Conservation (phyloP, 1,284 basidiomycete genomes). For the Schizophyllum amplum region DNA sequence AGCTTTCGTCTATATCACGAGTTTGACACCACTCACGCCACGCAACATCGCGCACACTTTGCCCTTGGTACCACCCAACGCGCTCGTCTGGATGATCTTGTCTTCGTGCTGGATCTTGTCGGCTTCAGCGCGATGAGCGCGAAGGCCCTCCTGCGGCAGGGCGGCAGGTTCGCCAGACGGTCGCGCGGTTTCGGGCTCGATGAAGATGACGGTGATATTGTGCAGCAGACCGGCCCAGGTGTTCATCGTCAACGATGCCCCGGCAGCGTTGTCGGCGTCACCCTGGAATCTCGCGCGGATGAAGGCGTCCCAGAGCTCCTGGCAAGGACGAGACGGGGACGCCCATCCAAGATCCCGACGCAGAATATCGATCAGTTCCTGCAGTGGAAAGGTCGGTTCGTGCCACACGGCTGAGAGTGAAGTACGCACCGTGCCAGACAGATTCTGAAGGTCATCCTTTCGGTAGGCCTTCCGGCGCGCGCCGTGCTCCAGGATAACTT, state of each 20-base stretch:
- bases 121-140: too few species aligned
- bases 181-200: not conserved
- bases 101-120: too few species aligned
- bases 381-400: not conserved
- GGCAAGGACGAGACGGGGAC: not conserved
- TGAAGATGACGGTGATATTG: not conserved
- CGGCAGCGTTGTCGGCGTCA: not conserved
- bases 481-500: not conserved
- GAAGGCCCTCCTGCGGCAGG: not conserved
- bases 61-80: too few species aligned
- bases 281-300: not conserved
- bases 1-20: not conserved
- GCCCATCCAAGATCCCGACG: not conserved
- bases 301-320: not conserved
- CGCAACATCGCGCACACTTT: too few species aligned
- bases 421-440: not conserved
- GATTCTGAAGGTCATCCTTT: not conserved
- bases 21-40: too few species aligned
- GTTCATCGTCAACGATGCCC: not conserved
- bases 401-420: not conserved
- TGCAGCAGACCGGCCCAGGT: not conserved
- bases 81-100: too few species aligned
- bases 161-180: not conserved
- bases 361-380: not conserved
- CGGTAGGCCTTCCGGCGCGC: not conserved